phyloP scores from a whole-genome alignment of 495 filamentous ascomycete genomes.

The Aspergillus ellipticus region DNA sequence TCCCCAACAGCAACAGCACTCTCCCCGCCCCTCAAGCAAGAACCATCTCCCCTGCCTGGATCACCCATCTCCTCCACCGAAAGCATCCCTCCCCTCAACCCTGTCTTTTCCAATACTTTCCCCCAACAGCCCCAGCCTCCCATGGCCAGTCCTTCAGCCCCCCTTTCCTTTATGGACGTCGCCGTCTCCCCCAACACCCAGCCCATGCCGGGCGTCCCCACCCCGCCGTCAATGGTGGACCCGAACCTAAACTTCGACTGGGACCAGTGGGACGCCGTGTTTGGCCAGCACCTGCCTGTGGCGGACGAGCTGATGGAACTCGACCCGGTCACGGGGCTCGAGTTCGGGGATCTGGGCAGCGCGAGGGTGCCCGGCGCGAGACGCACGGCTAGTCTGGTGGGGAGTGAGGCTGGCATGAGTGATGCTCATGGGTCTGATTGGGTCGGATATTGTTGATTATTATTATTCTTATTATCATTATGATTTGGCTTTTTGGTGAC shows the following conservation, averaged over 20 bases:
- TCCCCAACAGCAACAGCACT: conserved; percentile 12
- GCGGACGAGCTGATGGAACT: conserved; percentile 46
- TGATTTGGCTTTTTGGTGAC: background rate
- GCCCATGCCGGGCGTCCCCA: conserved; percentile 24
- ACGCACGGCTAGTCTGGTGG: conserved; percentile 7
- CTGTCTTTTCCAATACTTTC: background rate
- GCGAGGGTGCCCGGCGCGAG: background rate
- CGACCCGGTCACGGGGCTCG: conserved; percentile 39
- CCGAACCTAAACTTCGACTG: conserved; percentile 47
- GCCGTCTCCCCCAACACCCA: conserved; percentile 19
- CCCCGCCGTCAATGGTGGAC: conserved; percentile 43
- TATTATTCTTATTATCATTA: background rate
- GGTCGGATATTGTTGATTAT: conserved; percentile 15
- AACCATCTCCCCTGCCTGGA: background rate
- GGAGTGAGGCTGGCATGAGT: conserved; percentile 5
- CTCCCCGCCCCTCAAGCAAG: background rate
- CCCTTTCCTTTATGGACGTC: conserved; percentile 22
- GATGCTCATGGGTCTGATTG: conserved; percentile 7
- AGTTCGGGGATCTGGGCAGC: conserved; percentile 30
- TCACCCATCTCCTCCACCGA: conserved; percentile 17
- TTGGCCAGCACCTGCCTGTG: conserved; percentile 45
- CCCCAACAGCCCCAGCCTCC: background rate
- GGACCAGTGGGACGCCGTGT: conserved; percentile 51
- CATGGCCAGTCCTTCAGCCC: conserved; percentile 6
- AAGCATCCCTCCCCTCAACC: conserved; percentile 11